These are phyloP conservation scores for Globisporangium parvum DNA, from an alignment of 352 stramenopile species.

Conservation along the genomic window DNA sequence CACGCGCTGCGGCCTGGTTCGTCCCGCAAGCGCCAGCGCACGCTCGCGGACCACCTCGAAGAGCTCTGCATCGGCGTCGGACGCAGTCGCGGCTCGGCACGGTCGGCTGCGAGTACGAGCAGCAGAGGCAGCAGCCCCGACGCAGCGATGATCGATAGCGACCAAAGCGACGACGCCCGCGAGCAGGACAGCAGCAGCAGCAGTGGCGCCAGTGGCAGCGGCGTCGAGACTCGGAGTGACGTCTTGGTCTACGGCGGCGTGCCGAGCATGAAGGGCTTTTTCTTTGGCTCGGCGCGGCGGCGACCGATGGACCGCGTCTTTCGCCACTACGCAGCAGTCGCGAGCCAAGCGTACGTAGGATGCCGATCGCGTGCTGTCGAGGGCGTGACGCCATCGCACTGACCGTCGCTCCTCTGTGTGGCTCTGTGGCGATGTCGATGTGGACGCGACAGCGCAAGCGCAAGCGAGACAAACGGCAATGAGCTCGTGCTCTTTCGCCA, in stretches of 20 bases:
- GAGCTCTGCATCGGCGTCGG: slow-evolving; percentile 31
- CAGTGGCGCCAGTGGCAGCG: slow-evolving; percentile 8
- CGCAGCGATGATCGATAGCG: slow-evolving; percentile 16
- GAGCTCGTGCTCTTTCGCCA: slow-evolving; percentile 37
- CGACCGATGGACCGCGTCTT: slow-evolving; percentile 59
- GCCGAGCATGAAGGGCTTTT: slow-evolving; percentile 38
- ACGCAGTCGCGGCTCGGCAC: slow-evolving; percentile 10
- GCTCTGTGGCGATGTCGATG: not conserved
- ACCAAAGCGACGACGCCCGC: slow-evolving; percentile 15
- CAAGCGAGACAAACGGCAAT: slow-evolving; percentile 15
- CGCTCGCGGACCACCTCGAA: slow-evolving; percentile 58
- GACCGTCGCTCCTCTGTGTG: not conserved
- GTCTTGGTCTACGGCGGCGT: slow-evolving; percentile 35
- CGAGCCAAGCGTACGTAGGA: slow-evolving; percentile 24
- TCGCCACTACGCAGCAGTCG: slow-evolving; percentile 53
- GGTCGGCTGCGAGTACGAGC: not conserved
- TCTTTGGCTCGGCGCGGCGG: slow-evolving; percentile 31
- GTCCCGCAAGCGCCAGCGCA: slow-evolving; percentile 51
- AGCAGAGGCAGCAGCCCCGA: slow-evolving; percentile 11
- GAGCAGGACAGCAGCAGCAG: slow-evolving; percentile 15
- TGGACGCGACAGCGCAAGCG: slow-evolving; percentile 3
- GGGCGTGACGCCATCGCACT: not conserved
- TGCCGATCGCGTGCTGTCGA: not conserved
- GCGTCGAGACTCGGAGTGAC: slow-evolving; percentile 3
- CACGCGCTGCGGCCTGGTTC: slow-evolving; percentile 15